Evolutionary conservation across 352 stramenopile species (phyloP).

Genomic region (Pythium aristosporum): DNA sequence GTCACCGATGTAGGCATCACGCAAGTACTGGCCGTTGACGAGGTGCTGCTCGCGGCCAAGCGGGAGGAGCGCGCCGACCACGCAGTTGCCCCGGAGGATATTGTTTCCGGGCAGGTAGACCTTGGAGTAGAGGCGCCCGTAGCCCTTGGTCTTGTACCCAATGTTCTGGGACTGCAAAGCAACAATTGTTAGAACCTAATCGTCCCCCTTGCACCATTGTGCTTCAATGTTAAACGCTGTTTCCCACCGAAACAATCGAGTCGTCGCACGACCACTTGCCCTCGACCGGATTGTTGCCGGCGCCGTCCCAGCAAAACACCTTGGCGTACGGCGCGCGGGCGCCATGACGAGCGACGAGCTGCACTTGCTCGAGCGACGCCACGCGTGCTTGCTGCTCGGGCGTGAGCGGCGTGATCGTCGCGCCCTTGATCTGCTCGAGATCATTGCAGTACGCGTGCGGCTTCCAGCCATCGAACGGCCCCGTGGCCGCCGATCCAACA

Average conservation of each 20-base stretch:
- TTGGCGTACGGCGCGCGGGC: slow-evolving; percentile 67
- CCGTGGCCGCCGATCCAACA: slow-evolving; percentile 26
- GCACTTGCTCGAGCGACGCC: slow-evolving; percentile 77
- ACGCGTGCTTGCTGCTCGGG: slow-evolving; percentile 53
- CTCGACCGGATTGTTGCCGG: slow-evolving; percentile 69
- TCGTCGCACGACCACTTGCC: slow-evolving; percentile 73
- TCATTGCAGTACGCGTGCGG: slow-evolving; percentile 83
- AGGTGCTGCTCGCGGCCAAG: slow-evolving; percentile 80
- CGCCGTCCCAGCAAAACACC: slow-evolving; percentile 79
- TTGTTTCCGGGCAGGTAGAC: slow-evolving; percentile 75
- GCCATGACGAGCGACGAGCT: slow-evolving; percentile 80
- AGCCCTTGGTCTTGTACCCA: slow-evolving; percentile 49
- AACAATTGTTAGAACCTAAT: not conserved
- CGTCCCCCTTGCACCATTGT: not conserved
- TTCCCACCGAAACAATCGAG: slow-evolving; percentile 66
- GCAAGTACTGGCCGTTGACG: slow-evolving; percentile 62
- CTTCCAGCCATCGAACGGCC: slow-evolving; percentile 72
- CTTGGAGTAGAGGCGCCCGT: slow-evolving; percentile 78
- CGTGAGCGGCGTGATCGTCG: slow-evolving; percentile 61
- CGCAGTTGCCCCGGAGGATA: slow-evolving; percentile 72
- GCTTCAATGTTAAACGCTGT: not conserved
- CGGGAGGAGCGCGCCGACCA: slow-evolving; percentile 69
- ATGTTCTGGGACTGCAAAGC: slow-evolving; percentile 72
- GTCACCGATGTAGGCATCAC: slow-evolving; percentile 72
- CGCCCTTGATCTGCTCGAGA: slow-evolving; percentile 53